Evolutionary conservation across 2,329 filamentous ascomycete species (phyloP).

Genomic region (Diaporthe australafricana): DNA sequence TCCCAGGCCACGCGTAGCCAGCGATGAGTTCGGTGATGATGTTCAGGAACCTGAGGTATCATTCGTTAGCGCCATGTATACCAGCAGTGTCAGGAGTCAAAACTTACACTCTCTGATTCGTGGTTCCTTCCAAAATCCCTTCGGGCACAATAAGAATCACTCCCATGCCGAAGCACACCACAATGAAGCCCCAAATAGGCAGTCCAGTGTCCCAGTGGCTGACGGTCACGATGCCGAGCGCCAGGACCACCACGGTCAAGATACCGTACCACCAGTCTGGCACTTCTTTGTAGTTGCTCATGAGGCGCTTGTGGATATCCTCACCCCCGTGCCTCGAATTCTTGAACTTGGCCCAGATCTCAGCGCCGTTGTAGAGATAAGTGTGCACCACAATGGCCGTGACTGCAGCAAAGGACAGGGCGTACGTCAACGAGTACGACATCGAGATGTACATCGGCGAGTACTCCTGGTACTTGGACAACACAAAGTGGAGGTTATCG

Average conservation of each 20-base stretch:
- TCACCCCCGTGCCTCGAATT: conserved; percentile 45
- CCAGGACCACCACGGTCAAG: conserved; percentile 48
- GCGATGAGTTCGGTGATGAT: conserved; percentile 49
- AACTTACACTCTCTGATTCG: conserved; percentile 43
- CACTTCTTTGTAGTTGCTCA: conserved; percentile 50
- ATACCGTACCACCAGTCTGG: conserved; percentile 54
- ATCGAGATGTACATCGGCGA: conserved; percentile 52
- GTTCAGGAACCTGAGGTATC: conserved; percentile 43
- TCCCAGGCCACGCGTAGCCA: conserved; percentile 47
- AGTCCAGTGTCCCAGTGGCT: conserved; percentile 44
- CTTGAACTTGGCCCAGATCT: conserved; percentile 49
- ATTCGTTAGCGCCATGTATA: not conserved
- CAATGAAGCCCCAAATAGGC: conserved; percentile 46
- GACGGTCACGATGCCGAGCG: conserved; percentile 46
- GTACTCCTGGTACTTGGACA: conserved; percentile 46
- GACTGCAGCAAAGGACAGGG: conserved; percentile 50
- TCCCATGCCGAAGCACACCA: conserved; percentile 43
- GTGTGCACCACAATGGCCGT: conserved; percentile 49
- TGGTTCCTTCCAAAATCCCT: conserved; percentile 44
- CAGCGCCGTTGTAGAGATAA: conserved; percentile 48
- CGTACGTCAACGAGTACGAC: conserved; percentile 50
- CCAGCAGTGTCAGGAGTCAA: too few species aligned
- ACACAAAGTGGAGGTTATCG: conserved; percentile 43
- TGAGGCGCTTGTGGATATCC: conserved; percentile 52
- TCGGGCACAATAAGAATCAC: conserved; percentile 41